Conservation (phyloP, 495 filamentous ascomycete species). For the Talaromyces adpressus region DNA sequence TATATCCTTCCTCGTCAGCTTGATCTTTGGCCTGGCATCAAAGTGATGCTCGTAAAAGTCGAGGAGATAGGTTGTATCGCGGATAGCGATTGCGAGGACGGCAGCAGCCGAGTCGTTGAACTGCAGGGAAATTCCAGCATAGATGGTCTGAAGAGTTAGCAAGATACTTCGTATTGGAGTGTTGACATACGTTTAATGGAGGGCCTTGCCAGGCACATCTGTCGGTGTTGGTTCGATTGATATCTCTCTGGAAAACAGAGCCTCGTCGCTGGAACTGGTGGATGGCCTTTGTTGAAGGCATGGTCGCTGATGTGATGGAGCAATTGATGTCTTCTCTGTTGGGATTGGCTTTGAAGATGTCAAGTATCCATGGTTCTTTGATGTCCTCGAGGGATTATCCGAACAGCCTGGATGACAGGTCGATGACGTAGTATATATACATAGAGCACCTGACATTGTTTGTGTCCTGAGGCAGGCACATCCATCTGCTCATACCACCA, state of each 20-base stretch:
- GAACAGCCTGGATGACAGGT: not conserved
- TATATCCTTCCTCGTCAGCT: constrained; percentile 28
- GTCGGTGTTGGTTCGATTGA: constrained; percentile 18
- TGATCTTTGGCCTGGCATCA: constrained; percentile 15
- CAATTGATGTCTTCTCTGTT: not conserved
- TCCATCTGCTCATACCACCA: no score
- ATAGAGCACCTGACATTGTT: not conserved
- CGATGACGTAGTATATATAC: constrained; percentile 2
- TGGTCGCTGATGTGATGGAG: not conserved
- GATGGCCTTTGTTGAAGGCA: constrained; percentile 7
- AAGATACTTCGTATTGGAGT: not conserved
- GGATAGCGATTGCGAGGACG: constrained; percentile 59
- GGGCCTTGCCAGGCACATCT: constrained; percentile 18
- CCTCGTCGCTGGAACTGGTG: constrained; percentile 22
- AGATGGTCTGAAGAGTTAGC: constrained; percentile 45
- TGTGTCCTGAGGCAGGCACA: no score
- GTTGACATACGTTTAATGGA: constrained; percentile 16
- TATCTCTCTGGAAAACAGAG: constrained; percentile 26
- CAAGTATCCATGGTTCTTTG: not conserved
- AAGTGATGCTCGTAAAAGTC: constrained; percentile 63
- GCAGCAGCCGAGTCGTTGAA: constrained; percentile 42
- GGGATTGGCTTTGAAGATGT: not conserved
- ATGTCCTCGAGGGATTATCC: not conserved
- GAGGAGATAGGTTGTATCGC: constrained; percentile 71
- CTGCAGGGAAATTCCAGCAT: constrained; percentile 53